Conservation (phyloP, 306 rosid genomes). For the Casuarina equisetifolia region DNA sequence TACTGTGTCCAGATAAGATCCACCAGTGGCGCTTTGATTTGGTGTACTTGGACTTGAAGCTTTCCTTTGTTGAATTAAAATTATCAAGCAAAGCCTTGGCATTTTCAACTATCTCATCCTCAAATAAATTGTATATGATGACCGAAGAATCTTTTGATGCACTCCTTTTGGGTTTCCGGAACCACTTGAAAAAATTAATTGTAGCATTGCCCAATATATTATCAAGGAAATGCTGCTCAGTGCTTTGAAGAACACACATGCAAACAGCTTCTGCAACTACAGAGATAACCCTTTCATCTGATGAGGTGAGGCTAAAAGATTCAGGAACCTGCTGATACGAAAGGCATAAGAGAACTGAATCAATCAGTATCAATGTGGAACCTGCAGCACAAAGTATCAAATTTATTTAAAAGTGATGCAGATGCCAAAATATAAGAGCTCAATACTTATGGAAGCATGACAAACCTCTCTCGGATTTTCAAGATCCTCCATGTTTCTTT, state of each 20-base stretch:
- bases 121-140: constrained; percentile 61
- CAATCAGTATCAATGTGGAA: constrained; percentile 79
- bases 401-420: constrained; percentile 38
- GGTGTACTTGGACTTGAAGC: constrained; percentile 35
- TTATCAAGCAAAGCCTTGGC: constrained; percentile 62
- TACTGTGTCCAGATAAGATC: constrained; percentile 53
- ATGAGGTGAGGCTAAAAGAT: constrained; percentile 67
- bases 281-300: constrained; percentile 60
- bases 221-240: constrained; percentile 61
- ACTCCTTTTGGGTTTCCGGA: constrained; percentile 50
- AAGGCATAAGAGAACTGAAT: constrained; percentile 89
- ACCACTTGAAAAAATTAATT: constrained; percentile 56
- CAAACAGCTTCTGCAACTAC: constrained; percentile 82
- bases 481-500: constrained; percentile 78
- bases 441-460: constrained; percentile 19
- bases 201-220: constrained; percentile 40
- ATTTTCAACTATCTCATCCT: constrained; percentile 77
- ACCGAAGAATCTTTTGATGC: constrained; percentile 68
- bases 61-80: constrained; percentile 50
- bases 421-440: constrained; percentile 12
- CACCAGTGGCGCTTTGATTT: constrained; percentile 56
- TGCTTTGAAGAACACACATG: constrained; percentile 64
- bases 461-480: constrained; percentile 83
- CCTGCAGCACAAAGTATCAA: constrained; percentile 82
- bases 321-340: constrained; percentile 85